Evolutionary conservation across 257 asterid genomes (phyloP).

Genomic region (Salvia hispanica): DNA sequence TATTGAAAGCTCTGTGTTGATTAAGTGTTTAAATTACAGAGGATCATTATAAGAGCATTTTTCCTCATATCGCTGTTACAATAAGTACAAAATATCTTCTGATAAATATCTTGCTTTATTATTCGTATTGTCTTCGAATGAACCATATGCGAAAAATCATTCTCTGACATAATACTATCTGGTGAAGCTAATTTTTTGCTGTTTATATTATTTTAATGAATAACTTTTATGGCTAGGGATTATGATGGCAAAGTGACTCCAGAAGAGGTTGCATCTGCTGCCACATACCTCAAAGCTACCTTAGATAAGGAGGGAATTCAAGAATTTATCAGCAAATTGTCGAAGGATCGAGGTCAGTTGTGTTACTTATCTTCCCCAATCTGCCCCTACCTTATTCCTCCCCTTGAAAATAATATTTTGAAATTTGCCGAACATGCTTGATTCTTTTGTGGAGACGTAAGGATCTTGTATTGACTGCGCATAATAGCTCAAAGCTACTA

Average conservation of each 20-base stretch:
- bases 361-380: slow-evolving; percentile 16
- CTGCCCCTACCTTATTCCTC: slow-evolving; percentile 10
- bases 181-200: neutral
- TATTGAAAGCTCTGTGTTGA: slow-evolving; percentile 5
- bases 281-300: slow-evolving; percentile 89
- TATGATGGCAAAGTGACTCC: slow-evolving; percentile 96
- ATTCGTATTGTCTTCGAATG: neutral
- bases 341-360: slow-evolving; percentile 88
- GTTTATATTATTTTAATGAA: slow-evolving; percentile 10
- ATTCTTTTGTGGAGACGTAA: neutral
- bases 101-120: neutral
- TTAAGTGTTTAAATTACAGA: slow-evolving; percentile 18
- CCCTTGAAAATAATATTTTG: slow-evolving; percentile 2
- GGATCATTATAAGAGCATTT: neutral
- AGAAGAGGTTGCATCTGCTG: slow-evolving; percentile 98
- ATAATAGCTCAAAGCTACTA: slow-evolving; percentile 12
- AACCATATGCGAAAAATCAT: slow-evolving; percentile 21
- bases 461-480: neutral
- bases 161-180: slow-evolving; percentile 4
- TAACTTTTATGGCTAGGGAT: slow-evolving; percentile 54
- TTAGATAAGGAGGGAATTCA: slow-evolving; percentile 89
- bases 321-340: slow-evolving; percentile 75
- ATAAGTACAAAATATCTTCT: slow-evolving; percentile 2
- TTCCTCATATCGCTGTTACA: neutral
- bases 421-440: slow-evolving; percentile 17